A percentile compares a stretch with the other conserved stretches of the same genome.
Conservation (phyloP, 2,329 filamentous ascomycete genomes). For the Aureobasidium pullulans region DNA sequence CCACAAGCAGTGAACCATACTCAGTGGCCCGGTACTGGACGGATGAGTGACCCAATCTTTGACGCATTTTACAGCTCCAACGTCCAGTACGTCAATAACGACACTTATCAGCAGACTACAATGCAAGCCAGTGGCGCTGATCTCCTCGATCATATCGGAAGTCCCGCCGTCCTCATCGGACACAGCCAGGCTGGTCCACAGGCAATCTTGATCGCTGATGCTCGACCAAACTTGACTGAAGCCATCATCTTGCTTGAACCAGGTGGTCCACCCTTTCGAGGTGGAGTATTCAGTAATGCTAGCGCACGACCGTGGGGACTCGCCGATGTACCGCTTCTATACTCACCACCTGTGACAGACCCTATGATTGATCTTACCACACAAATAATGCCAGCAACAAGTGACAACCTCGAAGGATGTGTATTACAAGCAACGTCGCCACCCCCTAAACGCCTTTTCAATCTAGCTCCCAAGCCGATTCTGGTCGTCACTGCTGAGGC, state of each 20-base stretch:
- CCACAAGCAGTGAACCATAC: conserved; percentile 38
- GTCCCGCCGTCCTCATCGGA: conserved; percentile 37
- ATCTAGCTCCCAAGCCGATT: conserved; percentile 43
- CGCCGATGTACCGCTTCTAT: conserved; percentile 27
- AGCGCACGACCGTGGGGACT: conserved; percentile 27
- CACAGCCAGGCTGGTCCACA: conserved; percentile 45
- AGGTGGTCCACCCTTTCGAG: conserved; percentile 43
- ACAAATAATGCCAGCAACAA: neutral
- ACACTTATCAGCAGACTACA: conserved; percentile 24
- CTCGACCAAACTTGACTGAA: conserved; percentile 40
- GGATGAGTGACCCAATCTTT: conserved; percentile 41
- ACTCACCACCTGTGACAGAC: conserved; percentile 26
- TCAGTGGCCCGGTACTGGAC: conserved; percentile 35
- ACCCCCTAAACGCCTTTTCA: conserved; percentile 38
- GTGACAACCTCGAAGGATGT: conserved; percentile 27
- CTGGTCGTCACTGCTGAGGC: conserved; percentile 47
- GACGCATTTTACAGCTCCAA: conserved; percentile 42
- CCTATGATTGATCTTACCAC: conserved; percentile 21
- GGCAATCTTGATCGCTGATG: conserved; percentile 44
- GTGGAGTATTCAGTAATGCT: conserved; percentile 16
- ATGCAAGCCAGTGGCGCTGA: conserved; percentile 32
- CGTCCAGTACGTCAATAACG: conserved; percentile 30
- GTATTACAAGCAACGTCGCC: conserved; percentile 30
- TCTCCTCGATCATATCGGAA: conserved; percentile 38
- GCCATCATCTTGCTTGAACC: conserved; percentile 48